Conservation (phyloP, 2,329 filamentous ascomycete genomes). For the Fusarium napiforme region DNA sequence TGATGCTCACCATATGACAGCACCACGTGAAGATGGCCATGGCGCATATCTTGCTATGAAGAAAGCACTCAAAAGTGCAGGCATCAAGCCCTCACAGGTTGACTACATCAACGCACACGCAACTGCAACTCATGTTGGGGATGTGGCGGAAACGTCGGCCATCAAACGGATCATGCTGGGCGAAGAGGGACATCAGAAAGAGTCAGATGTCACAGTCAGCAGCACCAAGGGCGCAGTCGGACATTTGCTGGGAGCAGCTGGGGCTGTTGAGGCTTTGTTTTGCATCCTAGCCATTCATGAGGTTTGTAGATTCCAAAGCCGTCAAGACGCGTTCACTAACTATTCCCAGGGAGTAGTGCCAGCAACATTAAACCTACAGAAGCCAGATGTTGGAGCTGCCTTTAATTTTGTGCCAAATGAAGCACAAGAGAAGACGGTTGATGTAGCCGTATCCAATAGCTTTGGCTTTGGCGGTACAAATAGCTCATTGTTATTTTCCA, state of each 20-base stretch:
- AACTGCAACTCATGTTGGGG: slow-evolving; percentile 86
- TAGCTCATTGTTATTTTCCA: slow-evolving; percentile 82
- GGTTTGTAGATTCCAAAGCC: slow-evolving; percentile 62
- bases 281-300: slow-evolving; percentile 81
- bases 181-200: slow-evolving; percentile 70
- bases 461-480: slow-evolving; percentile 99
- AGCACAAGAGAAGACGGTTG: slow-evolving; percentile 76
- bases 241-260: slow-evolving; percentile 90
- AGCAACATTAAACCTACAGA: slow-evolving; percentile 84
- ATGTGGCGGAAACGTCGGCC: slow-evolving; percentile 86
- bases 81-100: slow-evolving; percentile 74
- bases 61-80: slow-evolving; percentile 78
- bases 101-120: slow-evolving; percentile 98
- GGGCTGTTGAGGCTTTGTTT: slow-evolving; percentile 90
- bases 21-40: slow-evolving; percentile 82
- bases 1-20: slow-evolving; percentile 94
- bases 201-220: slow-evolving; percentile 80
- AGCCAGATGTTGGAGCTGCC: slow-evolving; percentile 72
- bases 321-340: slow-evolving; percentile 11
- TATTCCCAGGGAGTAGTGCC: slow-evolving; percentile 78
- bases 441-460: slow-evolving; percentile 88
- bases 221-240: slow-evolving; percentile 95
- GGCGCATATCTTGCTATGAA: slow-evolving; percentile 89
- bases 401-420: slow-evolving; percentile 86
- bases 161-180: slow-evolving; percentile 83